Evolutionary conservation across 345 rosid species (phyloP).

Genomic region (Rhodomyrtus tomentosa): DNA sequence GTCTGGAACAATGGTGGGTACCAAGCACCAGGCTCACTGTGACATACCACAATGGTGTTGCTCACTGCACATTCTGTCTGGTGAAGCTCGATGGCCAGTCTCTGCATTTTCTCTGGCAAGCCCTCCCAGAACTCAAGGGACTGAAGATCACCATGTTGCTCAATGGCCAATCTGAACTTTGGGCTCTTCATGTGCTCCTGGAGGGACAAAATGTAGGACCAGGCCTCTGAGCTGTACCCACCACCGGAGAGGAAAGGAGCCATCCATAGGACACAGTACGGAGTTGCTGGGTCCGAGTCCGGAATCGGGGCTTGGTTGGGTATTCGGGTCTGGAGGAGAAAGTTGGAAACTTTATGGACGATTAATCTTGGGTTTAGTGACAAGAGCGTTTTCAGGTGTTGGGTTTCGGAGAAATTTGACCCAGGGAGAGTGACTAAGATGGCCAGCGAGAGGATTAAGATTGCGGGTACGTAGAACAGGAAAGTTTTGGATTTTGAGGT

Average conservation of each 20-base stretch:
- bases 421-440: conserved; percentile 15
- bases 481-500: conserved; percentile 18
- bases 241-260: conserved; percentile 92
- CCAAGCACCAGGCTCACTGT: conserved; percentile 97
- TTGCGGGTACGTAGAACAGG: conserved; percentile 22
- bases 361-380: conserved; percentile 9
- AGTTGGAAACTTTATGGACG: conserved; percentile 14
- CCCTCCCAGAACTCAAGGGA: conserved; percentile 67
- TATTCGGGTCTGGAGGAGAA: conserved; percentile 1
- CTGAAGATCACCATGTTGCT: conserved; percentile 69
- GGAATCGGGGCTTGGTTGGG: conserved; percentile 1
- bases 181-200: conserved; percentile 19
- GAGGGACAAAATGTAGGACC: conserved; percentile 68
- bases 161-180: conserved; percentile 41
- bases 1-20: conserved; percentile 76
- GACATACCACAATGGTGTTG: conserved; percentile 71
- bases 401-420: conserved; percentile 24
- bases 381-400: conserved; percentile 22
- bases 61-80: conserved; percentile 32
- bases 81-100: conserved; percentile 37
- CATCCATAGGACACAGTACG: conserved; percentile 76
- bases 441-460: conserved; percentile 32
- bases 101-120: conserved; percentile 31
- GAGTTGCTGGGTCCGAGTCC: conserved; percentile 9
- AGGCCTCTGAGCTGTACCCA: conserved; percentile 88